A percentile compares a stretch with the other conserved stretches of the same genome.
Conservation (phyloP, 345 rosid genomes). For the Ceriops tagal region DNA sequence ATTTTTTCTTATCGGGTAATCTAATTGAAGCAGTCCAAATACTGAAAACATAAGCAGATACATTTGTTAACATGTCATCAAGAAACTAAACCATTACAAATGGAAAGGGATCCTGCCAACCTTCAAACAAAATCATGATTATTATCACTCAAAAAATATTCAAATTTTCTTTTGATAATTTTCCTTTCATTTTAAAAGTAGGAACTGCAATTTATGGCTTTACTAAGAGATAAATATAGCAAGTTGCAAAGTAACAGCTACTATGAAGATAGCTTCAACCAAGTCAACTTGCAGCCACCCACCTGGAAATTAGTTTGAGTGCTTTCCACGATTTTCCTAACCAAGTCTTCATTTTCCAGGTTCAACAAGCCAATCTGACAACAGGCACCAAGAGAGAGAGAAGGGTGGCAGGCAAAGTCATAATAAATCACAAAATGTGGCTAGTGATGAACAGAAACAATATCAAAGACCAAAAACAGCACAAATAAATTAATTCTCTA, state of each 20-base stretch:
- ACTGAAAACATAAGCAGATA: no score
- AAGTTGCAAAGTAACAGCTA: not conserved
- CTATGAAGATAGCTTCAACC: conserved; percentile 3
- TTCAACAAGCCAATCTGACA: conserved; percentile 77
- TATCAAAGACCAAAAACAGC: not conserved
- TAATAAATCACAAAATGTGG: not conserved
- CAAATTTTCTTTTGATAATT: no score
- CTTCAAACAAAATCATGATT: no score
- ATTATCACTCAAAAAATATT: no score
- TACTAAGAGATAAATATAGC: not conserved
- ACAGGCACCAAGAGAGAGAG: not conserved
- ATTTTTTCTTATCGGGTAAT: no score
- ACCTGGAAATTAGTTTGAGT: conserved; percentile 74
- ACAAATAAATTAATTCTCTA: no score
- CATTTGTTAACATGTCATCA: no score
- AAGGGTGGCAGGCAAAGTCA: not conserved
- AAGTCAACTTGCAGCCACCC: conserved; percentile 12
- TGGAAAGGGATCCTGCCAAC: no score
- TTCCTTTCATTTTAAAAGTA: no score
- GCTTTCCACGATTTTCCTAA: conserved; percentile 45
- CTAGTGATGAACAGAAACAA: not conserved
- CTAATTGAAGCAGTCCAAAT: no score
- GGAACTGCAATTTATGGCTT: no score
- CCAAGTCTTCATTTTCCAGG: conserved; percentile 94
- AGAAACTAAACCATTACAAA: no score